Conservation (phyloP, 495 filamentous ascomycete genomes). For the Acidiella bohemica region DNA sequence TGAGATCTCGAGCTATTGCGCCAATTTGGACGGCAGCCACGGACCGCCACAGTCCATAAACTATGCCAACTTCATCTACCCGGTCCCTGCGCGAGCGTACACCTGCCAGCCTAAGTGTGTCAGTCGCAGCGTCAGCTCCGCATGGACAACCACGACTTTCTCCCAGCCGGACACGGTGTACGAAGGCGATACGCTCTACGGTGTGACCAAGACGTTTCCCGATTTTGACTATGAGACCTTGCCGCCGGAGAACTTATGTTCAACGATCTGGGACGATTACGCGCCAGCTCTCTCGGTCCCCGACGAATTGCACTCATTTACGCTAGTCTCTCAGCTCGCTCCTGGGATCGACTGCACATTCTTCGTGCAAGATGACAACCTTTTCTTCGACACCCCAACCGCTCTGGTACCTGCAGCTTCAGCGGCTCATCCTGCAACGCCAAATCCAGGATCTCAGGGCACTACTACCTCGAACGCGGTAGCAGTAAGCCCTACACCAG, state of each 20-base stretch:
- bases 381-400: constrained; percentile 1
- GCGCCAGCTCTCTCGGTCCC: not conserved
- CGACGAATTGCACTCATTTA: not conserved
- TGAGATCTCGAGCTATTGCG: constrained; percentile 2
- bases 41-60: constrained; percentile 3
- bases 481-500: no score
- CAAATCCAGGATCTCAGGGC: not conserved
- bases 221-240: not conserved
- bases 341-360: not conserved
- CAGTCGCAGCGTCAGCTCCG: not conserved
- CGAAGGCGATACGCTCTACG: not conserved
- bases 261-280: constrained; percentile 8
- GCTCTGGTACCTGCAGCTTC: constrained; percentile 1
- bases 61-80: constrained; percentile 8
- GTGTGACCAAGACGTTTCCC: no score
- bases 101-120: constrained; percentile 9
- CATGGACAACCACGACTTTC: not conserved
- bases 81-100: constrained; percentile 6
- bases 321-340: not conserved
- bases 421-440: not conserved
- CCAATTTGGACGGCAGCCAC: not conserved
- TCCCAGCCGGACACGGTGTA: not conserved
- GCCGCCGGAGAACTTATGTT: not conserved
- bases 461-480: no score
- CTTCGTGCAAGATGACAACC: not conserved